Evolutionary conservation across 2,329 filamentous ascomycete genomes (phyloP), one percentile per base, ranked within the genome.

Genomic region (Pyricularia sp.): DNA sequence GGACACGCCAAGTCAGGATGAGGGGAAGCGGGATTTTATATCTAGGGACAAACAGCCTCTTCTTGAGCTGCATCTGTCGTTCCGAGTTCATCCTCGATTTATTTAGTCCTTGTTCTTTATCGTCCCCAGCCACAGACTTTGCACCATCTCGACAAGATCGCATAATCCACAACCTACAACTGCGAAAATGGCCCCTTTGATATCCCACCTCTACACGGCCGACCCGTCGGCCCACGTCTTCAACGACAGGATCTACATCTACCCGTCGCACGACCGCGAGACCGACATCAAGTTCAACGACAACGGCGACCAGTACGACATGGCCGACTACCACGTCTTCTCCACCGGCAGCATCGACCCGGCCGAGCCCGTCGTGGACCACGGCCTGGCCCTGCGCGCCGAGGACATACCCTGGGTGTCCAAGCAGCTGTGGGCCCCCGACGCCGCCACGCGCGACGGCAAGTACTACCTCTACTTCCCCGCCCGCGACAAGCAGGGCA

Each of bases 221-320:
- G 89, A 93, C 75, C 89, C 89, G 19, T 91, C 88, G 7, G 89
- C 89, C 13, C 89, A 92, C 75, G 88, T 90, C 72, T 93, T 92
- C 78, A 85, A 91, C 68, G 83, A 82, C 74, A 86, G 82, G 68
- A 76, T 93, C 66, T 93, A 91, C 79, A 84, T 93, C 76, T 93
- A 92, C 78, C 89, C 89, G 24, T 92, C 88, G 26, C 89, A 93
- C 76, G 89, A 93, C 75, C 84, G 88, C 69, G 87, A 90, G 74
- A 90, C 88, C 5, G 82, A 86, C 74, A 89, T 91, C 74, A 66
- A 82, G 65, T 87, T 88, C 79, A 92, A 93, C 78, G 89, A 92
- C 80, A 91, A 91, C 81, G 89, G 89, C 72, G 89, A 91, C 77
- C 89, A 92, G 74, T 92, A 91, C 74, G 89, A 91, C 78, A 93